Percentiles rank a stretch among this genome's conserved stretches.
Evolutionary conservation across 2,329 filamentous ascomycete genomes (phyloP).

Genomic region (Leptographium lundbergii): DNA sequence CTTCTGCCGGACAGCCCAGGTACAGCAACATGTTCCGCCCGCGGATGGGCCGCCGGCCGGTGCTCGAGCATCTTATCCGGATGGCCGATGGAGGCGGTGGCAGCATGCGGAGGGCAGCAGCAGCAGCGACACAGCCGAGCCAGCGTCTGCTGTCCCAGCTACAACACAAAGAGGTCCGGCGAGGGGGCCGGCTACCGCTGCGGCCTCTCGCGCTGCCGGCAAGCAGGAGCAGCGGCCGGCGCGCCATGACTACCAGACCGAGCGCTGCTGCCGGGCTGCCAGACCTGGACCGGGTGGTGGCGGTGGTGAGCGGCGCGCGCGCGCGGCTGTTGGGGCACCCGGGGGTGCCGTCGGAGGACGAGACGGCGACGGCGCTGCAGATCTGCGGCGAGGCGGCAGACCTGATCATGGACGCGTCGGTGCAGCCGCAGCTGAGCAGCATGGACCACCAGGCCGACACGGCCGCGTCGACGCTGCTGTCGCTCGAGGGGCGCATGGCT

Average conservation of each 20-base stretch:
- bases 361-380: conserved; percentile 30
- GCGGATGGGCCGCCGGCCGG: neutral
- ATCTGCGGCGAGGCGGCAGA: conserved; percentile 32
- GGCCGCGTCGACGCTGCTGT: conserved; percentile 42
- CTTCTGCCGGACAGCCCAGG: too few species aligned
- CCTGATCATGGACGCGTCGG: conserved; percentile 17
- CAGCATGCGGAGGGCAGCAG: too few species aligned
- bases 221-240: too few species aligned
- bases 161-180: too few species aligned
- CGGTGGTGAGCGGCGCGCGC: conserved; percentile 28
- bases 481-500: conserved; percentile 18
- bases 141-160: too few species aligned
- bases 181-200: too few species aligned
- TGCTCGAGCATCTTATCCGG: conserved; percentile 13
- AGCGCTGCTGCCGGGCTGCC: conserved; percentile 12
- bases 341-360: conserved; percentile 30
- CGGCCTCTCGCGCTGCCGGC: too few species aligned
- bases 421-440: conserved; percentile 27
- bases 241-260: neutral
- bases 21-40: conserved; percentile 1
- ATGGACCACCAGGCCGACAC: conserved; percentile 27
- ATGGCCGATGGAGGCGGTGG: neutral
- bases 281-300: conserved; percentile 27
- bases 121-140: too few species aligned
- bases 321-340: conserved; percentile 30